phyloP scores from a whole-genome alignment of 805 yeast species.

The Cyberlindnera mrakii region DNA sequence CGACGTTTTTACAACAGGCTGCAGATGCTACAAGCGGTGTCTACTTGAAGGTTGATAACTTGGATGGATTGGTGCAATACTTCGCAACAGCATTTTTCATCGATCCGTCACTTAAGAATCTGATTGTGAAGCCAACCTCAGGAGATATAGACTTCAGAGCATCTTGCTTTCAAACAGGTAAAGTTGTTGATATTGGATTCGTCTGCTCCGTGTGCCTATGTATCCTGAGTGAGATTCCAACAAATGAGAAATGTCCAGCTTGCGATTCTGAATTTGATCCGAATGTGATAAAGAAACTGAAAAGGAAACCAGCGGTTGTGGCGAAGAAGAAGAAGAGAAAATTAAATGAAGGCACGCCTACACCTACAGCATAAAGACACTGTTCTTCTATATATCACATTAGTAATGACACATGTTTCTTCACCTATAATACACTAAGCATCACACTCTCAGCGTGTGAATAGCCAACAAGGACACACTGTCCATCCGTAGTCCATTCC shows the following conservation, averaged over 20 bases:
- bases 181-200: constrained; percentile 85
- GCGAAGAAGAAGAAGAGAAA: constrained; percentile 32
- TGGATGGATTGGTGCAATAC: constrained; percentile 78
- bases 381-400: background rate
- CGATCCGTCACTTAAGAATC: constrained; percentile 77
- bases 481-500: constrained; percentile 28
- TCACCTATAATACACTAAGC: background rate
- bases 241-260: constrained; percentile 69
- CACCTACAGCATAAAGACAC: constrained; percentile 1
- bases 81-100: constrained; percentile 76
- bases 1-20: constrained; percentile 91
- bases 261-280: constrained; percentile 77
- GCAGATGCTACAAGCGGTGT: constrained; percentile 92
- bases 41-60: constrained; percentile 61
- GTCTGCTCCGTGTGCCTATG: constrained; percentile 95
- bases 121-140: constrained; percentile 74
- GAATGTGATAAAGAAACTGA: constrained; percentile 49
- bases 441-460: constrained; percentile 23
- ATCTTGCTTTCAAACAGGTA: constrained; percentile 87
- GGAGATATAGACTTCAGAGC: constrained; percentile 90
- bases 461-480: constrained; percentile 27
- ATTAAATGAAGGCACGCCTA: constrained; percentile 14
- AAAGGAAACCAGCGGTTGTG: constrained; percentile 51
- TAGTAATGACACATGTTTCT: background rate
- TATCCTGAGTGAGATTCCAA: constrained; percentile 64